phyloP scores from a whole-genome alignment of 2,329 filamentous ascomycete species.

The Colletotrichum euphorbiae region DNA sequence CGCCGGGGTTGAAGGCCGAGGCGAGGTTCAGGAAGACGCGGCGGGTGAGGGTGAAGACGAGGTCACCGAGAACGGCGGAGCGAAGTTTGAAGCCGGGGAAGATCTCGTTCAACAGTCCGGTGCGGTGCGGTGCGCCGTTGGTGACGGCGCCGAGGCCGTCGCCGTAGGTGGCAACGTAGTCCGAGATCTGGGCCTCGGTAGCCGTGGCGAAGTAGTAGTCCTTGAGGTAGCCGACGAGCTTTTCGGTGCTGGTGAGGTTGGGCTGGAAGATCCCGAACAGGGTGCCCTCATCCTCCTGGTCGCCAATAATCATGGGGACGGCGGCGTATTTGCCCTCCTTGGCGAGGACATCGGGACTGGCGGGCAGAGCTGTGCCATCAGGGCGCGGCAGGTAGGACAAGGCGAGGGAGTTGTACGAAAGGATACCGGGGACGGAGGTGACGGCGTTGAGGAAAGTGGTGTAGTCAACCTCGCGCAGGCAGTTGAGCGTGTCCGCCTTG shows the following conservation, averaged over 20 bases:
- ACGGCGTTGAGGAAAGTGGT: conserved; percentile 64
- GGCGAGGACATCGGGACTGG: conserved; percentile 63
- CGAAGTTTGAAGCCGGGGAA: conserved; percentile 75
- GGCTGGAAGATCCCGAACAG: conserved; percentile 69
- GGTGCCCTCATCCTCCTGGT: conserved; percentile 75
- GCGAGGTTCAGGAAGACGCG: conserved; percentile 59
- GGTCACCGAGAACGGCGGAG: conserved; percentile 72
- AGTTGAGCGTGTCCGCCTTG: conserved; percentile 62
- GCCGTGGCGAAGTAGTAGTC: conserved; percentile 46
- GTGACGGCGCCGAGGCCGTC: conserved; percentile 60
- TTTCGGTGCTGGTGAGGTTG: conserved; percentile 66
- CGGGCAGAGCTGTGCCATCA: conserved; percentile 65
- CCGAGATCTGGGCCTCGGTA: conserved; percentile 53
- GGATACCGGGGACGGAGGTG: conserved; percentile 67
- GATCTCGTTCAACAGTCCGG: conserved; percentile 66
- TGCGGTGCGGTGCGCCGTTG: conserved; percentile 70
- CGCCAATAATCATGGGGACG: conserved; percentile 72
- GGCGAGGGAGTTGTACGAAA: conserved; percentile 68
- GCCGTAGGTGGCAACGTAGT: conserved; percentile 66
- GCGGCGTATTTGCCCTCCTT: conserved; percentile 61
- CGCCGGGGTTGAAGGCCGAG: conserved; percentile 57
- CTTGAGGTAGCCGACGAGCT: conserved; percentile 50
- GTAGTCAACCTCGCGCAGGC: conserved; percentile 65
- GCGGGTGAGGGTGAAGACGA: conserved; percentile 61
- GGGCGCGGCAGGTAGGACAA: conserved; percentile 72